A percentile compares a stretch with the other conserved stretches of the same genome.
phyloP scores from a whole-genome alignment of 2,329 filamentous ascomycete genomes.

The Verticillium dahliae region DNA sequence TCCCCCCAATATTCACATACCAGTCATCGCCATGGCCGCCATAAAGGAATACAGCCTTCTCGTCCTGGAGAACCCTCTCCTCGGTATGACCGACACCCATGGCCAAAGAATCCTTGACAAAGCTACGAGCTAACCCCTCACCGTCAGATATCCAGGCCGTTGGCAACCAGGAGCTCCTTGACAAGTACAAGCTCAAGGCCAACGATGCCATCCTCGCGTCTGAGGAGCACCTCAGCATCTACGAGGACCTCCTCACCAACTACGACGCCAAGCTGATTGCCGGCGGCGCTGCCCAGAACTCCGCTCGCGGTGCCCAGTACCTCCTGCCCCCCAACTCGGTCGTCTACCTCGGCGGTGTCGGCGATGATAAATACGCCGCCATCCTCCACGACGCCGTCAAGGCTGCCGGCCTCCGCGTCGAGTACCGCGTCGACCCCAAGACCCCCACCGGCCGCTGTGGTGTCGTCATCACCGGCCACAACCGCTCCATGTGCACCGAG shows the following conservation, averaged over 20 bases:
- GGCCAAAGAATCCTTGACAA: neutral
- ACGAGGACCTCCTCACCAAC: slow-evolving; percentile 90
- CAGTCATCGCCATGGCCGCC: slow-evolving; percentile 56
- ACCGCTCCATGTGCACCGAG: slow-evolving; percentile 91
- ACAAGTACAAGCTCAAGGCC: slow-evolving; percentile 89
- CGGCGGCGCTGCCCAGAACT: slow-evolving; percentile 96
- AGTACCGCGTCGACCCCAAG: slow-evolving; percentile 86
- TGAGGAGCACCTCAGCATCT: slow-evolving; percentile 81
- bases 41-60: slow-evolving; percentile 80
- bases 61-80: slow-evolving; percentile 93
- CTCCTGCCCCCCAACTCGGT: slow-evolving; percentile 84
- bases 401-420: slow-evolving; percentile 81
- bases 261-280: slow-evolving; percentile 91
- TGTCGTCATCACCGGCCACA: slow-evolving; percentile 93
- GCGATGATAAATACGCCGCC: slow-evolving; percentile 91
- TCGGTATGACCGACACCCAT: slow-evolving; percentile 52
- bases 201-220: slow-evolving; percentile 98
- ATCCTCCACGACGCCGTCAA: slow-evolving; percentile 81
- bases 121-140: slow-evolving; percentile 3
- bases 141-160: slow-evolving; percentile 77
- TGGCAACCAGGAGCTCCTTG: slow-evolving; percentile 76
- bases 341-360: slow-evolving; percentile 89
- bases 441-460: slow-evolving; percentile 88
- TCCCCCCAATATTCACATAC: slow-evolving; percentile 10
- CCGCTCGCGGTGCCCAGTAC: slow-evolving; percentile 93